Base-by-base conservation (phyloP, 2,329 filamentous ascomycete genomes). In the Colletotrichum sp. region DNA sequence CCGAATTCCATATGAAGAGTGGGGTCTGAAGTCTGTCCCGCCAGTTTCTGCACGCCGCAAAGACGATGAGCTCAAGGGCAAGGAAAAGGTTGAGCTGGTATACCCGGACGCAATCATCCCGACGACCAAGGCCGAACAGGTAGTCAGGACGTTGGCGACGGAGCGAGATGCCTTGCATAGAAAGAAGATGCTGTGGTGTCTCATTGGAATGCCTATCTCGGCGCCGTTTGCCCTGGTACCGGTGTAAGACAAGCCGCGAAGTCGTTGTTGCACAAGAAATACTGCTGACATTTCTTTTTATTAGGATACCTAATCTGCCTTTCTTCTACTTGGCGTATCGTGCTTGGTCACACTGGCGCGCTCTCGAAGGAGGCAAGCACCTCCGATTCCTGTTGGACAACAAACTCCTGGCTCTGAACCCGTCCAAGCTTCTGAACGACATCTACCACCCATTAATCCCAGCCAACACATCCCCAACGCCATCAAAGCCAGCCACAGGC, bases 301-400 rank as follows among this genome's bases (percentile, higher is more conserved):
- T 79, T 39, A 98, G 95, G 77, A 90, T 98, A 78, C 96, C 96
- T 44, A 98, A 99, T 83, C 88, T 99, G 15, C 97, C 97, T 21
- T 99, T 99, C 88, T 99, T 99, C 88, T 99, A 99, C 84, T 91
- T 99, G 55, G 92, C 92, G 21, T 99, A 98, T 87, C 92, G 97
- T 78, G 94, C 95, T 30, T 99, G 95, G 94, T 98, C 95, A 24
- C 95, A 98, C 85, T 98, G 95, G 92, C 92, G 94, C 87, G 97
- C 97, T 69, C 87, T 98, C 70, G 91, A 92, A 49, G 97, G 97
- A 71, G 96, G 95, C 24, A 94, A 92, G 81, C 95, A 99, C 83
- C 87, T 99, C 39, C 92, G 96, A 79, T 97, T 95, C 84, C 90
- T 99, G 15, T 85, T 96, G 55, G 87, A 94, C 73, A 93, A 96